phyloP scores from a whole-genome alignment of 176 grass and related monocot genomes.

The Dendrocalamus sinicus region DNA sequence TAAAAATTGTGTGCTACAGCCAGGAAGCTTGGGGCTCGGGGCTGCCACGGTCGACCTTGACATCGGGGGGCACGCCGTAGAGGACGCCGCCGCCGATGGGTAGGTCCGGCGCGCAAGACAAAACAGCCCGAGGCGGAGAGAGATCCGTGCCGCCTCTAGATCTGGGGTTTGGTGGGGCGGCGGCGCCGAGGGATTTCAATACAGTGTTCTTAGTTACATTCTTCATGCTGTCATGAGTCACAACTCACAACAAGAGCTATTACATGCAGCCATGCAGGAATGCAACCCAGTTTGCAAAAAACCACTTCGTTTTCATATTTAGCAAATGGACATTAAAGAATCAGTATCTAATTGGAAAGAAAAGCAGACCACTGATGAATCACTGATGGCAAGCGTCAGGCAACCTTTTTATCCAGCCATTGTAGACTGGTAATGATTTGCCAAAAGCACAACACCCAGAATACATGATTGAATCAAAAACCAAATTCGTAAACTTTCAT shows the following conservation, averaged over 20 bases:
- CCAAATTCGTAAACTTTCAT: background rate
- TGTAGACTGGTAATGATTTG: background rate
- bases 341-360: background rate
- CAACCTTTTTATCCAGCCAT: background rate
- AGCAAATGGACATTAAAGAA: background rate
- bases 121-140: no score
- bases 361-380: background rate
- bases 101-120: no score
- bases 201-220: background rate
- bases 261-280: slow-evolving; percentile 1
- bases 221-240: slow-evolving; percentile 3
- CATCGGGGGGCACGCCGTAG: no score
- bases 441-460: background rate
- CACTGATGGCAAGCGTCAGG: background rate
- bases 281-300: background rate
- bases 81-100: no score
- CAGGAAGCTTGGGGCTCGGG: no score
- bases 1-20: no score
- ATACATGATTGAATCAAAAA: background rate
- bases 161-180: no score
- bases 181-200: background rate
- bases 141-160: no score
- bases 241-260: background rate
- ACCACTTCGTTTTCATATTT: background rate
- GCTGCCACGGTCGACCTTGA: no score